Conservation (phyloP, 2,329 filamentous ascomycete species). For the Lachnum nothofagi region DNA sequence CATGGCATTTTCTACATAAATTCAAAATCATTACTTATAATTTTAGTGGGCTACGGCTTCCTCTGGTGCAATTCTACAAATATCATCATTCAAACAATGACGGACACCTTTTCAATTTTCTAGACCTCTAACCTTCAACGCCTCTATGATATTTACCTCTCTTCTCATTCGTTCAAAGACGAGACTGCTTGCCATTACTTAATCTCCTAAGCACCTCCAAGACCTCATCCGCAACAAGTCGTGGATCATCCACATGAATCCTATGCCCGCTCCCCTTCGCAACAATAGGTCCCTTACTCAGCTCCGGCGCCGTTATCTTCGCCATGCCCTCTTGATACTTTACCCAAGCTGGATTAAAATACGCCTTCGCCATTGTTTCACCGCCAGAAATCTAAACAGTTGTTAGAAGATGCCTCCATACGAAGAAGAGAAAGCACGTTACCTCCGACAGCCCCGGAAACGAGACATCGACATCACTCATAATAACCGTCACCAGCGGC, state of each 20-base stretch:
- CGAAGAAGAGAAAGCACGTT: not conserved
- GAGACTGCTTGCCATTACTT: not conserved
- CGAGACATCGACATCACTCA: conserved; percentile 1
- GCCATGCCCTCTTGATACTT: not conserved
- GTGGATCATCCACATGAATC: not conserved
- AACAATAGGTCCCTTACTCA: not conserved
- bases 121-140: too few relatives aligned
- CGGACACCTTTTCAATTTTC: too few relatives aligned
- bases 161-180: too few relatives aligned
- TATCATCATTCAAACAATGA: too few relatives aligned
- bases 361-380: not conserved
- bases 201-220: not conserved
- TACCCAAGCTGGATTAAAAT: not conserved
- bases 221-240: not conserved
- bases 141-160: too few relatives aligned
- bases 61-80: too few relatives aligned
- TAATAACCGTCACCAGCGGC: conserved; percentile 6
- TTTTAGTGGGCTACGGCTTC: too few relatives aligned
- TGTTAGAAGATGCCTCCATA: not conserved
- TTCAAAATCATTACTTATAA: too few relatives aligned
- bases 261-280: not conserved
- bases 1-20: too few relatives aligned
- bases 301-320: not conserved
- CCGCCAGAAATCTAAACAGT: not conserved
- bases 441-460: not conserved